phyloP scores from a whole-genome alignment of 768 basidiomycete species.

The Candolleomyces aberdarensis region DNA sequence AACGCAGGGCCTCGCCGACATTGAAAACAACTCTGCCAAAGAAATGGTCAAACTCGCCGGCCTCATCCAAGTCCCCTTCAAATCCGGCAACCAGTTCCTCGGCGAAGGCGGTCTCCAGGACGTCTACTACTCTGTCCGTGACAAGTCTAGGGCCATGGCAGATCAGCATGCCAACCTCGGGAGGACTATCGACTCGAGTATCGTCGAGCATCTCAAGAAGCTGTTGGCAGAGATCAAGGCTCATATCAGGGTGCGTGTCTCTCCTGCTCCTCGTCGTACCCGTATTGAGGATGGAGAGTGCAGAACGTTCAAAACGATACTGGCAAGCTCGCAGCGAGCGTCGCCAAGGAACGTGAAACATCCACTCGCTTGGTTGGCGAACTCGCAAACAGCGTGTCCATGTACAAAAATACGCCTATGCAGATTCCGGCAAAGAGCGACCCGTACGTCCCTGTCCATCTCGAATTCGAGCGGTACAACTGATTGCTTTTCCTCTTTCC shows the following conservation, averaged over 20 bases:
- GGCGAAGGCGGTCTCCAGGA: slow-evolving; percentile 98
- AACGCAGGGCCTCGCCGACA: slow-evolving; percentile 61
- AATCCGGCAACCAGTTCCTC: slow-evolving; percentile 93
- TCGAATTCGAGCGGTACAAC: neutral
- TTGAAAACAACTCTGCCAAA: slow-evolving; percentile 90
- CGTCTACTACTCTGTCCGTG: slow-evolving; percentile 87
- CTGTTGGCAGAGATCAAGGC: slow-evolving; percentile 95
- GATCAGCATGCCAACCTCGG: slow-evolving; percentile 97
- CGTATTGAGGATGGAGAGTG: neutral
- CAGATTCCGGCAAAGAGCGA: slow-evolving; percentile 74
- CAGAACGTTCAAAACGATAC: slow-evolving; percentile 95
- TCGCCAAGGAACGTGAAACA: slow-evolving; percentile 90
- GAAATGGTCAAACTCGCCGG: slow-evolving; percentile 92
- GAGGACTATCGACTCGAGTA: slow-evolving; percentile 92
- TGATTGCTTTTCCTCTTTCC: neutral
- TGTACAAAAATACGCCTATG: slow-evolving; percentile 95
- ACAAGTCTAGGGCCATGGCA: slow-evolving; percentile 89
- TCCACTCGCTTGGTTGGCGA: slow-evolving; percentile 86
- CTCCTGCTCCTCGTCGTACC: neutral
- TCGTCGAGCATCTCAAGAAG: slow-evolving; percentile 97
- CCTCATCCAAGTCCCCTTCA: slow-evolving; percentile 96
- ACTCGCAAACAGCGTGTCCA: slow-evolving; percentile 80
- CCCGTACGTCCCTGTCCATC: slow-evolving; percentile 53
- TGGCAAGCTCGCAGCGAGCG: slow-evolving; percentile 83
- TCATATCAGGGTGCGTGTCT: slow-evolving; percentile 75